A percentile compares a stretch with the other conserved stretches of the same genome.
Evolutionary conservation across 1,284 basidiomycete genomes (phyloP).

Genomic region (Meripilus lineatus): DNA sequence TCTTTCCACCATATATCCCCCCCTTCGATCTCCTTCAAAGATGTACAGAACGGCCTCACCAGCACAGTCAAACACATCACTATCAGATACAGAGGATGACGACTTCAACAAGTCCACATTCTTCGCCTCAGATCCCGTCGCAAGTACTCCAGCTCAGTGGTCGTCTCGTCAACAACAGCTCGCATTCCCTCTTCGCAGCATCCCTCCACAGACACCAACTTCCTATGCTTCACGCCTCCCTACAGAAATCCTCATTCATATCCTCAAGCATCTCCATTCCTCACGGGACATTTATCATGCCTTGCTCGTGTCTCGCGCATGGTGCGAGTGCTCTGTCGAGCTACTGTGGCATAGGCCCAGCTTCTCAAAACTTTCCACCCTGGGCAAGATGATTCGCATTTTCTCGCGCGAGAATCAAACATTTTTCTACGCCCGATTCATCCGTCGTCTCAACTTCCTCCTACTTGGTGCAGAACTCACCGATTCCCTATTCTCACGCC

Average conservation of each 20-base stretch:
- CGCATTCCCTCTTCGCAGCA: conserved; percentile 9
- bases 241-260: conserved; percentile 90
- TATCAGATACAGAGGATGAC: conserved; percentile 65
- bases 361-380: conserved; percentile 65
- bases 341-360: conserved; percentile 93
- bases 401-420: conserved; percentile 60
- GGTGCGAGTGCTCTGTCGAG: conserved; percentile 96
- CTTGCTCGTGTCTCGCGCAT: conserved; percentile 83
- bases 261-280: conserved; percentile 80
- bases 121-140: conserved; percentile 38
- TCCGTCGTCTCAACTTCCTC: conserved; percentile 90
- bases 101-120: conserved; percentile 48
- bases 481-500: conserved; percentile 74
- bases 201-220: conserved; percentile 27
- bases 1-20: conserved; percentile 11
- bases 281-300: conserved; percentile 71
- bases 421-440: conserved; percentile 86
- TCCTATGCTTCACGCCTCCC: conserved; percentile 62
- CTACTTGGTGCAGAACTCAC: conserved; percentile 68
- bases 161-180: conserved; percentile 36
- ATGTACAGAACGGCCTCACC: conserved; percentile 57
- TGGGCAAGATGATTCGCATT: conserved; percentile 75
- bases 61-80: conserved; percentile 45
- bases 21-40: conserved; percentile 13
- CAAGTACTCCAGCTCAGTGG: conserved; percentile 64